phyloP scores from a whole-genome alignment of 352 stramenopile species.

The Globisporangium camurandrum region DNA sequence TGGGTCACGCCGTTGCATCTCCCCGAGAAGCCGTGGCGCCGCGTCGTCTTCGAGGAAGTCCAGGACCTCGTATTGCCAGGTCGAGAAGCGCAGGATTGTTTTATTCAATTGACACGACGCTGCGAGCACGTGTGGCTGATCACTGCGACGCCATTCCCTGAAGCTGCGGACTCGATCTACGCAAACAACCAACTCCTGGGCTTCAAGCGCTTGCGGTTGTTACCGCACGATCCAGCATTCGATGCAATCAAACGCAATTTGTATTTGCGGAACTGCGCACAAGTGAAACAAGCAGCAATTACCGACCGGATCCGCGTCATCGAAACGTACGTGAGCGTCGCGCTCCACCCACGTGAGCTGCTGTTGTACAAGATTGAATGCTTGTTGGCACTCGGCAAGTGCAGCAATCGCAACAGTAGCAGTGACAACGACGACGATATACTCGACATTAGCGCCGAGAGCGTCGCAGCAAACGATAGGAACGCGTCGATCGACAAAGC shows the following conservation, averaged over 20 bases:
- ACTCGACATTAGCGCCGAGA: slow-evolving; percentile 36
- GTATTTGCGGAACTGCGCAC: slow-evolving; percentile 78
- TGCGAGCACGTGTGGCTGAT: slow-evolving; percentile 83
- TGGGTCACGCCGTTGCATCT: slow-evolving; percentile 63
- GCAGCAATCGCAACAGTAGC: too few relatives aligned
- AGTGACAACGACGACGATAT: slow-evolving; percentile 25
- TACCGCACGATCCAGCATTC: slow-evolving; percentile 66
- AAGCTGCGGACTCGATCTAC: slow-evolving; percentile 74
- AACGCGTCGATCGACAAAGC: background rate
- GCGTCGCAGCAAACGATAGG: background rate
- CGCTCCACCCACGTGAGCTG: slow-evolving; percentile 60
- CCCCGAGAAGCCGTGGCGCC: slow-evolving; percentile 58
- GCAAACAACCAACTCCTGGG: slow-evolving; percentile 85
- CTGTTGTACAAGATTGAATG: slow-evolving; percentile 67
- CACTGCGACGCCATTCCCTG: slow-evolving; percentile 77
- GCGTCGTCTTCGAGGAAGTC: slow-evolving; percentile 84
- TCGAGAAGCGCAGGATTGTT: slow-evolving; percentile 68
- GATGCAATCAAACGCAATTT: slow-evolving; percentile 85
- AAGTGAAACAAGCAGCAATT: slow-evolving; percentile 78
- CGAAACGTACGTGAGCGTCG: slow-evolving; percentile 67
- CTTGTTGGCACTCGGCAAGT: slow-evolving; percentile 31
- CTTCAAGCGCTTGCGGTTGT: slow-evolving; percentile 66
- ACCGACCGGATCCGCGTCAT: slow-evolving; percentile 67
- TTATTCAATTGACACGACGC: slow-evolving; percentile 72
- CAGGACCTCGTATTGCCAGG: slow-evolving; percentile 77